phyloP scores from a whole-genome alignment of 345 rosid genomes.

The Populus ilicifolia region DNA sequence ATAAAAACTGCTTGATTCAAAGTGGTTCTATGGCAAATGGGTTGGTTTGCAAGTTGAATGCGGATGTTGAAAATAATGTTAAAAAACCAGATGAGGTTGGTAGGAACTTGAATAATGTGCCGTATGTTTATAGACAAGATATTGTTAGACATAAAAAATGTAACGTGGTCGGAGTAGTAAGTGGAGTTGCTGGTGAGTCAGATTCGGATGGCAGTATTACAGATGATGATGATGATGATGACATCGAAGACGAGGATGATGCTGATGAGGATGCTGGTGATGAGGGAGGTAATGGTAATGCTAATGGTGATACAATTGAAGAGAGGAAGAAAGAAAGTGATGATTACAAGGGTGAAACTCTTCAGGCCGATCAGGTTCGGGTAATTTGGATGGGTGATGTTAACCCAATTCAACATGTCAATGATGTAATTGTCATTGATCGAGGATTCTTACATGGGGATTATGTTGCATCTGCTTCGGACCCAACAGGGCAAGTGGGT shows the following conservation, averaged over 20 bases:
- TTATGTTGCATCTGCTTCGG: slow-evolving; percentile 72
- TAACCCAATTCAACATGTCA: slow-evolving; percentile 59
- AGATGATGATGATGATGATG: slow-evolving; percentile 55
- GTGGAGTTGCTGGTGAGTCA: slow-evolving; percentile 84
- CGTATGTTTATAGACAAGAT: slow-evolving; percentile 70
- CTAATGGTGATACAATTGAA: slow-evolving; percentile 14
- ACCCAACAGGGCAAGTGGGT: slow-evolving; percentile 91
- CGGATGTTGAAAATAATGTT: slow-evolving; percentile 24
- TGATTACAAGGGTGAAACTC: slow-evolving; percentile 48
- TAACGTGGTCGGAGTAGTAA: slow-evolving; percentile 72
- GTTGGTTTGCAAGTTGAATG: slow-evolving; percentile 24
- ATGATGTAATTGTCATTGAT: slow-evolving; percentile 64
- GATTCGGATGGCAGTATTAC: slow-evolving; percentile 74
- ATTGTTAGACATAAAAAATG: slow-evolving; percentile 55
- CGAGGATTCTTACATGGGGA: slow-evolving; percentile 93
- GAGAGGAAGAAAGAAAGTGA: slow-evolving; percentile 28
- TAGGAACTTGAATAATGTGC: slow-evolving; percentile 33
- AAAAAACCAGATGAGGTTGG: slow-evolving; percentile 27
- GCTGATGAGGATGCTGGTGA: slow-evolving; percentile 25
- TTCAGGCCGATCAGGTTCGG: slow-evolving; percentile 75
- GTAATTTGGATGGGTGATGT: slow-evolving; percentile 83
- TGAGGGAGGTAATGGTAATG: slow-evolving; percentile 33
- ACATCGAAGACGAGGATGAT: slow-evolving; percentile 22
- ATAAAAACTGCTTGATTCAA: slow-evolving; percentile 13
- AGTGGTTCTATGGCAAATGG: slow-evolving; percentile 25